Evolutionary conservation across 495 filamentous ascomycete species (phyloP), one percentile per base, ranked within the genome.

Genomic region (Evernia prunastri): DNA sequence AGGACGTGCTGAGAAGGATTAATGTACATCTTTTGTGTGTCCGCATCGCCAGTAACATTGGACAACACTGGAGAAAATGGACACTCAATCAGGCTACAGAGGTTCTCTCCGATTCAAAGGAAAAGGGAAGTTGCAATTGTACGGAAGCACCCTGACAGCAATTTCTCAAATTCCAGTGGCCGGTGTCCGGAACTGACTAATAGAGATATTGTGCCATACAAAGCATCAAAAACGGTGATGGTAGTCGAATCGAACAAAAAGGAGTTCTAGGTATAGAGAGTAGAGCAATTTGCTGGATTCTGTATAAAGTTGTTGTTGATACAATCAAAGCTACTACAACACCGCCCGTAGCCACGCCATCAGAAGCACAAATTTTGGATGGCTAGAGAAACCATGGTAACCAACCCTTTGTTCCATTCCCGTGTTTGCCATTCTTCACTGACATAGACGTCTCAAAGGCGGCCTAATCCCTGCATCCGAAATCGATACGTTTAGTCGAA

Each of bases 401-500:
- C 29, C 15, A 33, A 40, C 10, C 39, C 13, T 33, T 36, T 57
- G 9, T 45, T 56, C 35, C 39, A 11, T n/a, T 57, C 31, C 47
- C 18, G 57, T 23, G 36, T 20, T 47, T 63, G 39, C 61, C 12
- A 23, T 53, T 0, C 6, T 12, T 7, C 51, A n/a, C 56, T 20
- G 36, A 59, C 40, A 9, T n/a, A 35, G 49, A 61, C 45, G 36
- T 61, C 58, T 60, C 40, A 49, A 43, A 18, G 49, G 39, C 58
- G 31, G 35, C 36, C 39, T 23, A 37, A 8, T 25, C 45, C 56
- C 54, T 54, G 65, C 60, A 18, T 39, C 27, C 20, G 23, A 20
- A 43, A n/a, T 1, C 18, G n/a, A 66, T 33, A 58, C 53, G 31
- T 45, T 74, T 80, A 84, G 65, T 89, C 84, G 73, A 90, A 90